Conservation (phyloP, 164 flowering plant species). For the Stephania cephalantha region DNA sequence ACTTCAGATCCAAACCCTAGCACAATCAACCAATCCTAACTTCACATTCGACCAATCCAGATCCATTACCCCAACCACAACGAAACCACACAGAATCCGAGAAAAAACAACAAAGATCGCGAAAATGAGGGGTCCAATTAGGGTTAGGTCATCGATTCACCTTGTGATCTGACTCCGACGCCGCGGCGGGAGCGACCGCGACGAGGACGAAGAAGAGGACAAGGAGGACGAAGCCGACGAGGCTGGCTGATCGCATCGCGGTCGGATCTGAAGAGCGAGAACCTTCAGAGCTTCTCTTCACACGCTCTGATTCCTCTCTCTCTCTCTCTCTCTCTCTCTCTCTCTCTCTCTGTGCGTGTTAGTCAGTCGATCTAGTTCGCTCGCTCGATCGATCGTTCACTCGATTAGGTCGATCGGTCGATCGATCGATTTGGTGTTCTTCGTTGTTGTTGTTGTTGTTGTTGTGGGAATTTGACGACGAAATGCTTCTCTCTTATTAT, state of each 20-base stretch:
- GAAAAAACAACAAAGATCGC: not conserved
- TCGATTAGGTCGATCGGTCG: no score
- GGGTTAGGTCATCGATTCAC: slow-evolving; percentile 19
- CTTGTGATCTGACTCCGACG: slow-evolving; percentile 76
- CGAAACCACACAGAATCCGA: not conserved
- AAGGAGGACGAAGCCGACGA: slow-evolving; percentile 21
- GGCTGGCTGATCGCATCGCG: slow-evolving; percentile 41
- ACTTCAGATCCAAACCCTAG: slow-evolving; percentile 1
- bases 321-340: not conserved
- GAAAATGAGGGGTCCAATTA: not conserved
- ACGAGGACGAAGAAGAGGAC: slow-evolving; percentile 19
- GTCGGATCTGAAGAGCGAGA: slow-evolving; percentile 17
- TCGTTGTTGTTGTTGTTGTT: not conserved
- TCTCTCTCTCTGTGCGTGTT: not conserved
- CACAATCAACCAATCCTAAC: not conserved
- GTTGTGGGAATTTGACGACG: not conserved
- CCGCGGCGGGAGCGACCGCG: slow-evolving; percentile 23
- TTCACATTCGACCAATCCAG: not conserved
- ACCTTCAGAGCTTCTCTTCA: not conserved
- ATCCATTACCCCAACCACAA: not conserved
- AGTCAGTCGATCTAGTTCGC: not conserved
- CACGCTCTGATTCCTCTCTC: not conserved
- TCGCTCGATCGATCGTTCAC: not conserved
- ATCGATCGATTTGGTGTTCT: not conserved
- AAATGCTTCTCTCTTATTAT: not conserved